Percentiles rank a stretch among this genome's conserved stretches.
Evolutionary conservation across 805 yeast species (phyloP).

Genomic region (Kuraishia molischiana): DNA sequence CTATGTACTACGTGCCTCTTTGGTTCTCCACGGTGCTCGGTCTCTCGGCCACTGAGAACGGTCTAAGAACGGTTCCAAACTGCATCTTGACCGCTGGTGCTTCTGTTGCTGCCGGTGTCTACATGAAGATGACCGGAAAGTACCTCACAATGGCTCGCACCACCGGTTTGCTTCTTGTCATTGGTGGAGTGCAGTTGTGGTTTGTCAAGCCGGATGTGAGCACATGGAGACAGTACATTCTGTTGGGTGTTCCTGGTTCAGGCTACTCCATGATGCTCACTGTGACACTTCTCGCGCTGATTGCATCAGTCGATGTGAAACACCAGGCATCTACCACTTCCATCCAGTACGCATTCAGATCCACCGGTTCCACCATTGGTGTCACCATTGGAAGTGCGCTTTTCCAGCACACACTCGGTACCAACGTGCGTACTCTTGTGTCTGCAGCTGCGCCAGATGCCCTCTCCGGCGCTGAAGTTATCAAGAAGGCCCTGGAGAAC

Average conservation of each 20-base stretch:
- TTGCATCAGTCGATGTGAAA: constrained; percentile 58
- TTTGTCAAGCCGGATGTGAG: constrained; percentile 14
- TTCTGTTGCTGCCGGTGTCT: constrained; percentile 51
- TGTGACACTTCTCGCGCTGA: constrained; percentile 57
- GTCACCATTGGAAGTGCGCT: constrained; percentile 61
- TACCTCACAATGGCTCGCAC: constrained; percentile 37
- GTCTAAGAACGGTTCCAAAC: constrained; percentile 44
- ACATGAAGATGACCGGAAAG: constrained; percentile 58
- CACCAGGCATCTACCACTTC: constrained; percentile 77
- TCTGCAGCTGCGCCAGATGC: constrained; percentile 20
- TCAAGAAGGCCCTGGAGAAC: constrained; percentile 43
- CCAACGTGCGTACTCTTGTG: constrained; percentile 13
- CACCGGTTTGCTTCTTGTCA: constrained; percentile 29
- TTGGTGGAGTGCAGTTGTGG: constrained; percentile 31
- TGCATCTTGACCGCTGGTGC: constrained; percentile 59
- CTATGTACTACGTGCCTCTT: constrained; percentile 63
- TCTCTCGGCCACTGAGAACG: constrained; percentile 45
- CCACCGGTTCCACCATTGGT: constrained; percentile 81
- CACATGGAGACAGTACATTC: constrained; percentile 25
- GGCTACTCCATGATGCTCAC: constrained; percentile 60
- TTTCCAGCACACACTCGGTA: constrained; percentile 39
- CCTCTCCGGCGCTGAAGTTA: constrained; percentile 32
- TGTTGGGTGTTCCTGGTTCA: constrained; percentile 43
- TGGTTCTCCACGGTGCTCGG: constrained; percentile 47
- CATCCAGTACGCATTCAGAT: constrained; percentile 75